Percentiles rank a stretch among this genome's conserved stretches.
Conservation (phyloP, 163 green algal genomes). For the Chlamydomonas reinhardtii region DNA sequence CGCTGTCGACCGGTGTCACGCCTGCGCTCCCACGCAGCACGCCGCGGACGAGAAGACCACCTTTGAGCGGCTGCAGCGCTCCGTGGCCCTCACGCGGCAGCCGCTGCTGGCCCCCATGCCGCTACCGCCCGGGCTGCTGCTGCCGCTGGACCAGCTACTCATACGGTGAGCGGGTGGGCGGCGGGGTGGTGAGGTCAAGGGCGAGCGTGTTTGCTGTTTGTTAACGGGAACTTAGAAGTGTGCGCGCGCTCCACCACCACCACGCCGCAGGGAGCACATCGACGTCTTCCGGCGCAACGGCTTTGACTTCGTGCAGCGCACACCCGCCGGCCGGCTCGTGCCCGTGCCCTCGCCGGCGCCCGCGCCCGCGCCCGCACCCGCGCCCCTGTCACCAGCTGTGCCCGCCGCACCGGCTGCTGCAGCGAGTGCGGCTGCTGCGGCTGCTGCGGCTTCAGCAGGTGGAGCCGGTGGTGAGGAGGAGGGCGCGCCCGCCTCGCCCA, state of each 20-base stretch:
- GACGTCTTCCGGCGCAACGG: conserved; percentile 85
- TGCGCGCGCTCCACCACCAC: too few relatives aligned
- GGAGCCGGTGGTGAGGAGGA: too few relatives aligned
- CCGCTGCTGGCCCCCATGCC: conserved; percentile 81
- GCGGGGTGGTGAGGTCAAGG: too few relatives aligned
- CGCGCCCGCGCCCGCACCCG: background rate
- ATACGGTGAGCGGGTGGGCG: conserved; percentile 54
- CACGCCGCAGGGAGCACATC: conserved; percentile 77
- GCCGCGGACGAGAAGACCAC: conserved; percentile 97
- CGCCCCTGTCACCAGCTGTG: too few relatives aligned
- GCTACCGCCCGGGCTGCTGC: conserved; percentile 63
- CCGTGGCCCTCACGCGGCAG: conserved; percentile 83
- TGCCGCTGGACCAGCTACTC: conserved; percentile 73
- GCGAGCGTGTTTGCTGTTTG: too few relatives aligned
- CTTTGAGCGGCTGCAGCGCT: conserved; percentile 88
- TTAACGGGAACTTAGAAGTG: too few relatives aligned
- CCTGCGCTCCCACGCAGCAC: conserved; percentile 86
- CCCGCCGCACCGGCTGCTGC: background rate
- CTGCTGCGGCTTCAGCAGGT: too few relatives aligned
- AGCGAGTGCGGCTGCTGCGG: too few relatives aligned
- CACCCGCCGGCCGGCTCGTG: background rate
- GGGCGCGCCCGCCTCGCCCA: too few relatives aligned
- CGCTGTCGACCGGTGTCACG: too few relatives aligned
- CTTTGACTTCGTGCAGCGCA: conserved; percentile 87
- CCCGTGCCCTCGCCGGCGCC: conserved; percentile 4